A percentile compares a stretch with the other conserved stretches of the same genome.
Conservation (phyloP, 176 grass and related monocot genomes). For the Aegilops bicornis region DNA sequence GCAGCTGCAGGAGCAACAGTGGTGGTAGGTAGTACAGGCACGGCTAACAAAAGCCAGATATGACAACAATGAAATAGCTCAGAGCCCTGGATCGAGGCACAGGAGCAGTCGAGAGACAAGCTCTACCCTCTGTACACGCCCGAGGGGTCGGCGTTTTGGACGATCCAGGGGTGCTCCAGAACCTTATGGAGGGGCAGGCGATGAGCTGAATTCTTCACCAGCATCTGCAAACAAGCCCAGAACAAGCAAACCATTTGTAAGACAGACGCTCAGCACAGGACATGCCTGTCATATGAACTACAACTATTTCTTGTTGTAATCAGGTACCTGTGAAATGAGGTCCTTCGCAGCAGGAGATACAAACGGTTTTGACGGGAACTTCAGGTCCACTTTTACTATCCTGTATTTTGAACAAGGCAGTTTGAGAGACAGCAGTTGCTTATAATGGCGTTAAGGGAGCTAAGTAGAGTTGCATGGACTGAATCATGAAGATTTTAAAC, state of each 20-base stretch:
- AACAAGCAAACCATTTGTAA: not conserved
- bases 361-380: slow-evolving; percentile 73
- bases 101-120: not conserved
- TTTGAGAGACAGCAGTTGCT: slow-evolving; percentile 16
- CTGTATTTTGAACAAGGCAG: slow-evolving; percentile 39
- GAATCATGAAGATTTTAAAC: not conserved
- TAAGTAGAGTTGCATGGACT: not conserved
- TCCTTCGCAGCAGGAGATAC: slow-evolving; percentile 80
- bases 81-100: not conserved
- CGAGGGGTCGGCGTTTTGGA: slow-evolving; percentile 86
- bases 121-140: slow-evolving; percentile 61
- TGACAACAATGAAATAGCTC: slow-evolving; percentile 5
- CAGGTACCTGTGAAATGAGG: slow-evolving; percentile 72
- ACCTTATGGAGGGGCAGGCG: slow-evolving; percentile 77
- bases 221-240: slow-evolving; percentile 60
- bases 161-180: slow-evolving; percentile 91
- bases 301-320: not conserved
- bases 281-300: not conserved
- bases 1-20: not conserved
- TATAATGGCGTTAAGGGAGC: not conserved
- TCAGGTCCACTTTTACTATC: slow-evolving; percentile 90
- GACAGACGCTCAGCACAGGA: not conserved
- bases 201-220: slow-evolving; percentile 60
- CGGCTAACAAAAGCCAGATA: not conserved
- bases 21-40: not conserved